Base-by-base conservation (phyloP, 2,329 filamentous ascomycete species). In the Botryosphaeria dothidea region DNA sequence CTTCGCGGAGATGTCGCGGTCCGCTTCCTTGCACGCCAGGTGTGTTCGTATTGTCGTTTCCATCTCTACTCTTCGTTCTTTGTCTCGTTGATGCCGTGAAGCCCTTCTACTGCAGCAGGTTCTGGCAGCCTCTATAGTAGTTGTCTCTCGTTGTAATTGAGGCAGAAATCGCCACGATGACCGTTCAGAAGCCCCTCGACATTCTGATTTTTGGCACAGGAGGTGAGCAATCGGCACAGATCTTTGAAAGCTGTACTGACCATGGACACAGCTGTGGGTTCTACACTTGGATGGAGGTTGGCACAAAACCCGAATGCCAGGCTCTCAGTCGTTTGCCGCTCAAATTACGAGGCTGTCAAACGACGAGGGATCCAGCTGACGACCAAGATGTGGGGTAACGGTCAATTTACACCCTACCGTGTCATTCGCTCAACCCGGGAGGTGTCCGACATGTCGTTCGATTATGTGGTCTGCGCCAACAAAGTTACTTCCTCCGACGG, bases 401-500 rank as follows among this genome's bases (percentile, higher is more conserved):
- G 69, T 27, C 51, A 63, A 9, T 71, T 70, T 43, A 65, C 13
- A 8, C 70, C 70, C 4, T 62, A 66, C 51, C 67, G 66, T 43
- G 68, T 71, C 54, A 46, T 63, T 52, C 68, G 51, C 46, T 66
- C 48, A 13, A 36, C 45, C 15, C 65, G 17, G 38, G 46, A 54
- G 64, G 65, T 48, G 17, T 34, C 38, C 17, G 65, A 67, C 8
- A 57, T 66, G 19, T 25, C 63, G 5, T 71, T 70, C 61, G 69
- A 71, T 45, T 72, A 69, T 46, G 56, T 71, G 19, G 65, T 72
- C 29, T 67, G 67, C 25, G 67, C 69, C 27, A 72, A 69, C 65
- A 72, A 72, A 45, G 63, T 71, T 56, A 71, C 61, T 2, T 62
- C 61, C 6, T 63, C 58, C 17, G 54, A 66, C 23, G 64, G 66